Percentiles rank a stretch among this genome's conserved stretches.
Conservation (phyloP, 352 stramenopile species). For the Globisporangium acanthophoron region DNA sequence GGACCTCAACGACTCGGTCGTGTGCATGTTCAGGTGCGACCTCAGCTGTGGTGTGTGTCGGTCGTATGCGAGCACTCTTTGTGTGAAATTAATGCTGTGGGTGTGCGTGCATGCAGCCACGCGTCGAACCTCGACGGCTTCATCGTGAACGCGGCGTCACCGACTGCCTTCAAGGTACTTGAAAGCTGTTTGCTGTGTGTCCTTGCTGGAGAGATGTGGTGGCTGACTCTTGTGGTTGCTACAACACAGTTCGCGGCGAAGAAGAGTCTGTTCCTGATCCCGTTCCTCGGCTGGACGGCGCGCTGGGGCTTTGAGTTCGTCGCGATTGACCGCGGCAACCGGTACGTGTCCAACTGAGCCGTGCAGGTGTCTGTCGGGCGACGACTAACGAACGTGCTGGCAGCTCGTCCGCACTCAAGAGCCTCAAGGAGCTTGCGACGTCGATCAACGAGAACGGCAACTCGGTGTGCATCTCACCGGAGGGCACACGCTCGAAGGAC, state of each 20-base stretch:
- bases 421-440: slow-evolving; percentile 58
- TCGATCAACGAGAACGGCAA: slow-evolving; percentile 68
- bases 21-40: slow-evolving; percentile 78
- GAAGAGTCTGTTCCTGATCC: slow-evolving; percentile 79
- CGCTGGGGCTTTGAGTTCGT: slow-evolving; percentile 79
- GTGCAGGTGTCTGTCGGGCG: too few relatives aligned
- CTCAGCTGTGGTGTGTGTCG: neutral
- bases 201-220: neutral
- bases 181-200: neutral
- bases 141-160: slow-evolving; percentile 72
- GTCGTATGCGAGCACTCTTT: neutral
- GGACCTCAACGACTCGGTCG: slow-evolving; percentile 54
- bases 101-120: slow-evolving; percentile 27
- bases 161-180: slow-evolving; percentile 61
- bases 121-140: slow-evolving; percentile 82
- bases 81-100: neutral
- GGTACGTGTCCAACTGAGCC: slow-evolving; percentile 17
- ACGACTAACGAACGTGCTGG: neutral
- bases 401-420: slow-evolving; percentile 56
- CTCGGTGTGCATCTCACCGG: slow-evolving; percentile 78
- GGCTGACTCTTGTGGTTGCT: neutral
- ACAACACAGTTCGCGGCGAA: slow-evolving; percentile 68
- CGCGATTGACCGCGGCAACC: slow-evolving; percentile 71
- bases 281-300: slow-evolving; percentile 65
- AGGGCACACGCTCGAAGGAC: slow-evolving; percentile 80